These are phyloP conservation scores for Macrophomina phaseolina DNA, from an alignment of 2,329 filamentous ascomycete species.

Conservation along the genomic window DNA sequence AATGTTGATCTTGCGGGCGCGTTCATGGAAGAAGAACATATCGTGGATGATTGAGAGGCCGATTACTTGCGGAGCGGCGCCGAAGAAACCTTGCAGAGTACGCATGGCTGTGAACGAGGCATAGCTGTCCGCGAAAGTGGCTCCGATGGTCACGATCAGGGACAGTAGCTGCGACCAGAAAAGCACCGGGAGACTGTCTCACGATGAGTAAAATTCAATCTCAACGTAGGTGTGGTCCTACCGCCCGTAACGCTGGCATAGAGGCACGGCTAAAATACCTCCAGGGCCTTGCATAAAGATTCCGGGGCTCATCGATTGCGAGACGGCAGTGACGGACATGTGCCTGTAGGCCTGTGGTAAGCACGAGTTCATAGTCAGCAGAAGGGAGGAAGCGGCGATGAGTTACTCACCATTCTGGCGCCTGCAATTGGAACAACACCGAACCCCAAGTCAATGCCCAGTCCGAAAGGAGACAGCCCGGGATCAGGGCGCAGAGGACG, in stretches of 20 bases:
- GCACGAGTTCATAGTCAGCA: not conserved
- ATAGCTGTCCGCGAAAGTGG: slow-evolving; percentile 31
- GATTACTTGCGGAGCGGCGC: slow-evolving; percentile 36
- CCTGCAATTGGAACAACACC: slow-evolving; percentile 28
- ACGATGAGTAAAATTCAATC: not conserved
- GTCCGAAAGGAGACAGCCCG: slow-evolving; percentile 33
- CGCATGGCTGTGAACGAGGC: slow-evolving; percentile 36
- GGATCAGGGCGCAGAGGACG: slow-evolving; percentile 33
- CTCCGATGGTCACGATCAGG: slow-evolving; percentile 32
- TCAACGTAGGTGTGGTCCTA: slow-evolving; percentile 23
- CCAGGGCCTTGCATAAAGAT: slow-evolving; percentile 32
- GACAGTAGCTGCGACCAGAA: slow-evolving; percentile 38
- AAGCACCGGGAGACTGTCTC: slow-evolving; percentile 35
- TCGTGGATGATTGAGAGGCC: slow-evolving; percentile 41
- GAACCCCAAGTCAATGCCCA: slow-evolving; percentile 33
- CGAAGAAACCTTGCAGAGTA: slow-evolving; percentile 37
- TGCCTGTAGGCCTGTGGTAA: slow-evolving; percentile 34
- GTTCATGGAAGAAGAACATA: slow-evolving; percentile 48
- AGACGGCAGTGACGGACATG: slow-evolving; percentile 40
- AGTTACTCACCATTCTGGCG: slow-evolving; percentile 25
- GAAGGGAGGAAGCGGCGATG: not conserved
- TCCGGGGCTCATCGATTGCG: slow-evolving; percentile 47
- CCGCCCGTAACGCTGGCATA: slow-evolving; percentile 50
- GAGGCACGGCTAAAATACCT: slow-evolving; percentile 35
- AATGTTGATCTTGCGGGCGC: slow-evolving; percentile 41